Conservation (phyloP, 2,329 filamentous ascomycete species). For the Tolypocladium tropicale region DNA sequence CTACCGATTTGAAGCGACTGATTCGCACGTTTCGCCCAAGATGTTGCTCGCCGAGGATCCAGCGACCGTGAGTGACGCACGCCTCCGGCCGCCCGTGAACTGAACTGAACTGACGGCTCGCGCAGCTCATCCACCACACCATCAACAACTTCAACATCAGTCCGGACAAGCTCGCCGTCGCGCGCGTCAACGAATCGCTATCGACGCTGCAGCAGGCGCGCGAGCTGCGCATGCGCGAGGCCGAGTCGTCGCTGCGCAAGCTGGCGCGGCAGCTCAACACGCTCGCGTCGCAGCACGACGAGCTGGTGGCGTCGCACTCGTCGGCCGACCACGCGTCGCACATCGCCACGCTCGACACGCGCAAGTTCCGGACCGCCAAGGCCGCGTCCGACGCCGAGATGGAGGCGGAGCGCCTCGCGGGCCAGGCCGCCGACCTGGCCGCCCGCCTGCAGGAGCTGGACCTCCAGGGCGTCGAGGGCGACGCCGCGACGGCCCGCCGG, state of each 20-base stretch:
- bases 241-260: constrained; percentile 56
- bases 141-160: constrained; percentile 91
- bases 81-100: background rate
- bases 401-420: constrained; percentile 83
- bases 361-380: constrained; percentile 94
- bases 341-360: constrained; percentile 80
- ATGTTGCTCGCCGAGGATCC: constrained; percentile 96
- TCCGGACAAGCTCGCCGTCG: constrained; percentile 74
- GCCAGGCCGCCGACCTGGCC: constrained; percentile 65
- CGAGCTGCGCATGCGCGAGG: constrained; percentile 62
- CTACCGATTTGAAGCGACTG: background rate
- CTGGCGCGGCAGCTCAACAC: constrained; percentile 68
- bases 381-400: constrained; percentile 80
- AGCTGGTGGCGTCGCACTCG: constrained; percentile 66
- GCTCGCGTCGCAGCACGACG: constrained; percentile 64
- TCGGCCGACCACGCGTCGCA: constrained; percentile 70
- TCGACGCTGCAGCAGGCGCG: constrained; percentile 77
- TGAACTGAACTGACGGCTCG: background rate
- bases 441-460: constrained; percentile 74
- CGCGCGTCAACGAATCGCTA: constrained; percentile 76
- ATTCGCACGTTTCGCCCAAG: constrained; percentile 26
- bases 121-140: constrained; percentile 59
- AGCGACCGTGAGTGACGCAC: constrained; percentile 53
- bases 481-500: constrained; percentile 38
- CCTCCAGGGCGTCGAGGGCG: constrained; percentile 78